A percentile compares a stretch with the other conserved stretches of the same genome.
Conservation (phyloP, 1,284 basidiomycete species). For the Coriolopsis trogii region DNA sequence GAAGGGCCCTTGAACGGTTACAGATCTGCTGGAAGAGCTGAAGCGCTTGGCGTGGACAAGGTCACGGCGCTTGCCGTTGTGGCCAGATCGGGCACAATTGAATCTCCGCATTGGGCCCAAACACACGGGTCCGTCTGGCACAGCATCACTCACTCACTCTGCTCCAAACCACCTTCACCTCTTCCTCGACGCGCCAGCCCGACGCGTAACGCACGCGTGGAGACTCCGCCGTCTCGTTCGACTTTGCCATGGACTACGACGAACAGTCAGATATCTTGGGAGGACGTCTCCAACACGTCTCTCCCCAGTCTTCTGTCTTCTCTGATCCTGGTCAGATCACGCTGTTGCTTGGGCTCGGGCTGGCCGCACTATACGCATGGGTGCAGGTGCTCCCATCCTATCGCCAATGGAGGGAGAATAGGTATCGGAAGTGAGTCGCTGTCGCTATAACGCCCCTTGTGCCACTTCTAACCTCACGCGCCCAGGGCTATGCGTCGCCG, state of each 20-base stretch:
- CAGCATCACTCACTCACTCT: conserved; percentile 8
- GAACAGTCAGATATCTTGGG: conserved; percentile 70
- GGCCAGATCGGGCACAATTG: conserved; percentile 14
- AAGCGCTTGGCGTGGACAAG: too few species aligned
- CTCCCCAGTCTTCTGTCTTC: conserved; percentile 36
- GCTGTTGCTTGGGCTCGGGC: conserved; percentile 18
- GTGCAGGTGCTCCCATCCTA: conserved; percentile 32
- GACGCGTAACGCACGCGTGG: conserved; percentile 39
- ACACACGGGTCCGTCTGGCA: conserved; percentile 16
- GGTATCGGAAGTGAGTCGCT: conserved; percentile 58
- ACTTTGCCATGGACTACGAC: conserved; percentile 22
- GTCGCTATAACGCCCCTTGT: neutral
- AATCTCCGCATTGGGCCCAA: conserved; percentile 30
- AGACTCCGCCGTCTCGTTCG: neutral
- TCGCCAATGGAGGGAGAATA: conserved; percentile 54
- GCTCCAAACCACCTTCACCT: conserved; percentile 20
- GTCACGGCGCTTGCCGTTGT: too few species aligned
- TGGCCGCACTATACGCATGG: conserved; percentile 17
- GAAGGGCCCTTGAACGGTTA: too few species aligned
- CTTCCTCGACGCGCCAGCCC: conserved; percentile 30
- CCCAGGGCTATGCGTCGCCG: conserved; percentile 61
- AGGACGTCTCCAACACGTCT: conserved; percentile 47
- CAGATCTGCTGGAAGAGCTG: too few species aligned
- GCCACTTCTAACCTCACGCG: conserved; percentile 3
- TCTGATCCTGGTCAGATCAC: conserved; percentile 33